phyloP scores from a whole-genome alignment of 441 rosid genomes.

The Populus tomentosa region DNA sequence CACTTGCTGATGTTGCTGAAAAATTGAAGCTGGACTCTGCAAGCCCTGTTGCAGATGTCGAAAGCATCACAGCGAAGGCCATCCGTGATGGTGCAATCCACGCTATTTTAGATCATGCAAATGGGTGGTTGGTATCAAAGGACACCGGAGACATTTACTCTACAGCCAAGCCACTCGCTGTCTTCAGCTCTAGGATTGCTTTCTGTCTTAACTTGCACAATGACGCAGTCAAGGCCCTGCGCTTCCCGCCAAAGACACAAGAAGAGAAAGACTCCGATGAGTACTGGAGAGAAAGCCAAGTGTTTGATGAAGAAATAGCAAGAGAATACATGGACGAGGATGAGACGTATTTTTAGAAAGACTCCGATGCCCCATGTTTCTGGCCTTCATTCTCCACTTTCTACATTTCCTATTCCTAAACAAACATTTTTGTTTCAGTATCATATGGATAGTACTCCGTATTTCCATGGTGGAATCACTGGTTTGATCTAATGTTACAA shows the following conservation, averaged over 20 bases:
- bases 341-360: conserved; percentile 20
- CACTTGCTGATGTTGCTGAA: conserved; percentile 65
- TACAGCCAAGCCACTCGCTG: conserved; percentile 61
- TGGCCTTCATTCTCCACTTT: neutral
- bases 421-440: neutral
- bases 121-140: too few species aligned
- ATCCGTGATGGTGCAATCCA: too few species aligned
- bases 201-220: conserved; percentile 77
- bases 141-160: conserved; percentile 17
- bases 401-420: neutral
- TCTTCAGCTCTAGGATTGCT: conserved; percentile 71
- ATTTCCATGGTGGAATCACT: neutral
- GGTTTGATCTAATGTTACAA: neutral
- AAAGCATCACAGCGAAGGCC: too few species aligned
- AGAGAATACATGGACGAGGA: conserved; percentile 69
- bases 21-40: conserved; percentile 64
- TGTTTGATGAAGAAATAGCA: conserved; percentile 69
- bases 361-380: neutral
- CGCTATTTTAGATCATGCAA: too few species aligned
- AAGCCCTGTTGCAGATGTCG: conserved; percentile 24
- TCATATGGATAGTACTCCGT: neutral
- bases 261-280: conserved; percentile 72
- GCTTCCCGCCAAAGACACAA: conserved; percentile 71
- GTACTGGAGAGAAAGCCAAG: conserved; percentile 73
- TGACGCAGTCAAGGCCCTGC: conserved; percentile 64